These are phyloP conservation scores for Chalciporus piperatus DNA, from an alignment of 768 basidiomycete species.

Conservation along the genomic window DNA sequence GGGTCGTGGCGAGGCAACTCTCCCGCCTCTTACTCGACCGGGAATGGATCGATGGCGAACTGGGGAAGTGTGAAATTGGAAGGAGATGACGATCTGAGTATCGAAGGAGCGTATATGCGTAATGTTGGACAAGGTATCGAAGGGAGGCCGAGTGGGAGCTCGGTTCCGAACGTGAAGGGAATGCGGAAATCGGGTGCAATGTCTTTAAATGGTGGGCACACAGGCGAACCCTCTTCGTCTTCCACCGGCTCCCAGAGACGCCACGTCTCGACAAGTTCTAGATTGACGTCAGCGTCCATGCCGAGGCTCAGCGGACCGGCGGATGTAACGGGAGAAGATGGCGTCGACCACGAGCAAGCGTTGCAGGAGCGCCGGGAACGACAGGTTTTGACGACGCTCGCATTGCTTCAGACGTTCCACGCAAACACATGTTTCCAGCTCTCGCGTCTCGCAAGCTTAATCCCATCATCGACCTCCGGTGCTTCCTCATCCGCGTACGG, in stretches of 20 bases:
- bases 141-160: slow-evolving; percentile 43
- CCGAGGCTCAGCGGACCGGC: slow-evolving; percentile 29
- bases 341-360: slow-evolving; percentile 9
- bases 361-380: slow-evolving; percentile 33
- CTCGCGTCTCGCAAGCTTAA: slow-evolving; percentile 37
- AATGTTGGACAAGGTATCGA: slow-evolving; percentile 71
- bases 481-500: slow-evolving; percentile 11
- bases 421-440: slow-evolving; percentile 60
- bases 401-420: slow-evolving; percentile 67
- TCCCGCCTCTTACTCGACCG: slow-evolving; percentile 46
- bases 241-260: slow-evolving; percentile 29
- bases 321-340: not conserved
- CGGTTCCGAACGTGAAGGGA: slow-evolving; percentile 33
- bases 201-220: slow-evolving; percentile 37
- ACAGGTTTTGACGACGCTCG: slow-evolving; percentile 46
- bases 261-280: slow-evolving; percentile 32
- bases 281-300: slow-evolving; percentile 14
- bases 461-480: slow-evolving; percentile 10
- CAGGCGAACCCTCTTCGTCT: slow-evolving; percentile 34
- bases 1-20: slow-evolving; percentile 59
- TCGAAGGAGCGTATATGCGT: slow-evolving; percentile 44
- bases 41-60: slow-evolving; percentile 42
- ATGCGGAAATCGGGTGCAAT: slow-evolving; percentile 47
- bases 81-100: slow-evolving; percentile 60
- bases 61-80: slow-evolving; percentile 62